Evolutionary conservation across 23 red algal species (phyloP), one percentile per base, ranked within the genome.

Genomic region (Cyanidium caldarium): DNA sequence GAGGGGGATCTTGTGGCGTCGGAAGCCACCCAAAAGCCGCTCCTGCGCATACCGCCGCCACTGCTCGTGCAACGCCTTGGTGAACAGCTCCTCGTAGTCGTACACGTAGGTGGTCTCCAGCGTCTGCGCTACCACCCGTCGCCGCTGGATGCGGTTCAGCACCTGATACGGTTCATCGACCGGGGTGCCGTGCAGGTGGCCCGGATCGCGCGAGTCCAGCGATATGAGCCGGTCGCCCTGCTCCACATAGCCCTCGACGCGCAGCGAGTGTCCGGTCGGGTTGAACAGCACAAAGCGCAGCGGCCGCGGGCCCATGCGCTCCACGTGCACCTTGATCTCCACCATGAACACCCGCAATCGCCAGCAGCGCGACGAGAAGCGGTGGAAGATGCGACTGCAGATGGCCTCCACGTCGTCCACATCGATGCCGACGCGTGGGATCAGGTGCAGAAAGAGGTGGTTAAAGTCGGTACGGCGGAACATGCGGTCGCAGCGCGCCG

Each of bases 71-170:
- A 98, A 73, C 44, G 77, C 79, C 33, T 86, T 85, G 25, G 42
- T 88, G 57, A 98, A 98, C 35, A 98, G 78, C 44, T 88, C 76
- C 65, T 83, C 39, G 41, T 87, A 98, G 70, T 98, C 92, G 38
- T 98, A 98, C 17, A 88, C 82, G 44, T 98, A 98, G 2, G 84
- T 88, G 2, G 92, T 98, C 78, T 98, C 92, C 43, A 88, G 81
- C 0, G 84, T 84, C 68, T 98, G 83, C 20, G 92, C 92, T 2
- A 98, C 66, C 0, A 98, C 92, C n/a, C 84, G 65, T 40, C 72
- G 78, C 56, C 92, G 74, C 69, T 89, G 84, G 26, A 98, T 69
- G 44, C 86, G 85, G 68, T 98, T 84, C 92, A 98, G 87, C 3
- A 88, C 68, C 12, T 82, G 83, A 65, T 98, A 98, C 41, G 92